Evolutionary conservation across 2,329 filamentous ascomycete species (phyloP).

Genomic region (Venturia asperata): DNA sequence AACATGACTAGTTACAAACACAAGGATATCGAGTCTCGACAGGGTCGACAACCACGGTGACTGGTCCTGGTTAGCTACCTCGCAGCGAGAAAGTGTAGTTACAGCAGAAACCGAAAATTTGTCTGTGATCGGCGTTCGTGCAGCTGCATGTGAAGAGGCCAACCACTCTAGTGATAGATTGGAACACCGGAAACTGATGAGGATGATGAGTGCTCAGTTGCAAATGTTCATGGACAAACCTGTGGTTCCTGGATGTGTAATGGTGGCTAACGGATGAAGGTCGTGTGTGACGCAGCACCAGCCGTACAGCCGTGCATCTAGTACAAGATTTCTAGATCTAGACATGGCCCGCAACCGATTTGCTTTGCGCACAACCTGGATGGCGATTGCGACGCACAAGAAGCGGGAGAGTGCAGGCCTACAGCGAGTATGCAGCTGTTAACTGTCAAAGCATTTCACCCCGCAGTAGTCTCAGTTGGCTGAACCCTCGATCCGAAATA

Average conservation of each 20-base stretch:
- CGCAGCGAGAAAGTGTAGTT: too few relatives aligned
- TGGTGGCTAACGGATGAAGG: background rate
- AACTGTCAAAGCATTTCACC: background rate
- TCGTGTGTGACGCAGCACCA: slow-evolving; percentile 2
- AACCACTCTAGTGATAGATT: background rate
- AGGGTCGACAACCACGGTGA: background rate
- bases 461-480: background rate
- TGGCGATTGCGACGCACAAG: background rate
- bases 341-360: slow-evolving; percentile 7
- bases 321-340: slow-evolving; percentile 12
- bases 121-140: background rate
- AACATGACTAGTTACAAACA: background rate
- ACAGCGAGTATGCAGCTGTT: slow-evolving; percentile 6
- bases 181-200: background rate
- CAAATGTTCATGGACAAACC: background rate
- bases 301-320: background rate
- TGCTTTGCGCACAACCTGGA: background rate
- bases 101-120: background rate
- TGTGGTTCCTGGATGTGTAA: slow-evolving; percentile 16
- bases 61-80: background rate
- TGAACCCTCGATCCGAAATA: background rate
- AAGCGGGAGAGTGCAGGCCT: background rate
- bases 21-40: background rate
- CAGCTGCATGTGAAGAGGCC: background rate
- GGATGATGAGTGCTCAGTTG: slow-evolving; percentile 1